Evolutionary conservation across 2,329 filamentous ascomycete species (phyloP).

Genomic region (Chaetomium strumarium): DNA sequence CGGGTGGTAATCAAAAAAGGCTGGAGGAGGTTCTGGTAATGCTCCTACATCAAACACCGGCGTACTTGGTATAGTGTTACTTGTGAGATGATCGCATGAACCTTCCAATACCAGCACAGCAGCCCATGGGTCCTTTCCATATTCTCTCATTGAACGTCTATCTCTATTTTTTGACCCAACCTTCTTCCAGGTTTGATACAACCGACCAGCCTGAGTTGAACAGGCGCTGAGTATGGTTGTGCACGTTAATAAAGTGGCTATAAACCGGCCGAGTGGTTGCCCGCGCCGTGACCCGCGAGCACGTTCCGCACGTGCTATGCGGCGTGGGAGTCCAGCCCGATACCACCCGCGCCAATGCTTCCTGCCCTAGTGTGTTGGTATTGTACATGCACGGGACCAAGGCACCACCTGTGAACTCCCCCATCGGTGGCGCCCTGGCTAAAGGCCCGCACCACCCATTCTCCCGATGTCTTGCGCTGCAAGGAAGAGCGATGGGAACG

Average conservation of each 20-base stretch:
- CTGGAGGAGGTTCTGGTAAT: no score
- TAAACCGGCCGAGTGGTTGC: neutral
- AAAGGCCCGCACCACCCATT: no score
- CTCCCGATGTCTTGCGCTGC: no score
- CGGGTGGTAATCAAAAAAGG: no score
- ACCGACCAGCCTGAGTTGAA: conserved; percentile 8
- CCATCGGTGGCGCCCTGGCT: no score
- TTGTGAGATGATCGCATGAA: neutral
- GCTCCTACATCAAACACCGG: neutral
- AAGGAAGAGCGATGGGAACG: no score
- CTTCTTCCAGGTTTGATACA: neutral
- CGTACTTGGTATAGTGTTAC: neutral
- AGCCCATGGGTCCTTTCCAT: neutral
- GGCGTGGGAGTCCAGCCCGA: neutral
- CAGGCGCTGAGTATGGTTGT: neutral
- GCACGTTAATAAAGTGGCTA: neutral
- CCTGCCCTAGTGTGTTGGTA: no score
- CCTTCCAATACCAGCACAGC: neutral
- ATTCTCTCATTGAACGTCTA: neutral
- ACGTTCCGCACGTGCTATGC: conserved; percentile 1
- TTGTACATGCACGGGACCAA: no score
- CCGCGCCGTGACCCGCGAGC: neutral
- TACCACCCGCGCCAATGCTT: neutral
- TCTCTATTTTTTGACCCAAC: neutral
- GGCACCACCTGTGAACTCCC: neutral